phyloP scores from a whole-genome alignment of 139 green algal genomes.

The Edaphochlamys debaryana region DNA sequence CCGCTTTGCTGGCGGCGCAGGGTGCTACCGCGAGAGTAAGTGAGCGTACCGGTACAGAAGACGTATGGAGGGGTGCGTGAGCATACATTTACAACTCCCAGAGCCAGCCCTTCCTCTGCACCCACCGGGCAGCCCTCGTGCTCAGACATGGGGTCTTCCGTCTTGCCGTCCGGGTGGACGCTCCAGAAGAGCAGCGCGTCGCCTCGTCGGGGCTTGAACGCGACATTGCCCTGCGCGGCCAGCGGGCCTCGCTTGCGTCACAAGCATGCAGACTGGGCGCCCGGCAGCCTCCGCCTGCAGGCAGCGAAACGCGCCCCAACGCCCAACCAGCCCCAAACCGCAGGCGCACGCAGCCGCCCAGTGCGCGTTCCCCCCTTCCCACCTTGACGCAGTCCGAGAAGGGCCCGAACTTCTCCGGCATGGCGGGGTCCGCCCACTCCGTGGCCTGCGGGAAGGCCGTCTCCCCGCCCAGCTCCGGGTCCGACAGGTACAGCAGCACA shows the following conservation, averaged over 20 bases:
- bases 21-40: too few species aligned
- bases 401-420: constrained; percentile 49
- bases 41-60: too few species aligned
- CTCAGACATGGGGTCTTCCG: constrained; percentile 52
- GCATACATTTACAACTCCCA: constrained; percentile 92
- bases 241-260: too few species aligned
- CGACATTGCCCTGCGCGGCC: constrained; percentile 59
- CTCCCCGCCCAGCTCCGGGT: constrained; percentile 57
- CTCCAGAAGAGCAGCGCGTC: constrained; percentile 72
- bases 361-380: too few species aligned
- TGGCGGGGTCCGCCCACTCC: constrained; percentile 57
- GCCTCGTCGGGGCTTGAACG: constrained; percentile 64
- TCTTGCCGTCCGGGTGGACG: constrained; percentile 46
- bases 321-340: too few species aligned
- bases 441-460: constrained; percentile 62
- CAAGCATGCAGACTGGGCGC: too few species aligned
- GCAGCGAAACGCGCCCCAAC: too few species aligned
- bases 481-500: constrained; percentile 80
- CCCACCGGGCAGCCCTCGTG: constrained; percentile 81
- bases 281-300: too few species aligned
- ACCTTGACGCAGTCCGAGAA: constrained; percentile 53
- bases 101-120: constrained; percentile 70
- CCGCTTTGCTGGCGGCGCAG: too few species aligned
- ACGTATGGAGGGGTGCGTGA: constrained; percentile 61
- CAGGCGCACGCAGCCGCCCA: too few species aligned